phyloP scores from a whole-genome alignment of 371 early-diverging fungal species.

The Mucor saturninus region DNA sequence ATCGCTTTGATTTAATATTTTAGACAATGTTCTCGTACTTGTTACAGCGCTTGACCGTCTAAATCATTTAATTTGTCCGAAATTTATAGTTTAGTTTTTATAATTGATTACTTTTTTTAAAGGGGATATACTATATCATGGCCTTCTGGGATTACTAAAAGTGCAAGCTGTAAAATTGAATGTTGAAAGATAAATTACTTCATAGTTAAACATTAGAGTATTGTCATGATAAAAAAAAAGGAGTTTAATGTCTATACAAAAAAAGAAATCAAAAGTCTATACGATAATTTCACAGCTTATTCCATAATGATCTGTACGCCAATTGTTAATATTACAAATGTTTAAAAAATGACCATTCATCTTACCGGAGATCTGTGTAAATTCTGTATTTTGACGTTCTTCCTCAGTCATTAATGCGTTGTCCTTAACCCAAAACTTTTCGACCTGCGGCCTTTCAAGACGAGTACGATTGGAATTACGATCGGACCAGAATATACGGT shows the following conservation, averaged over 20 bases:
- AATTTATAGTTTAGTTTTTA: too few species aligned
- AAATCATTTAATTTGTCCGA: too few species aligned
- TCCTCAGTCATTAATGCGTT: slow-evolving; percentile 29
- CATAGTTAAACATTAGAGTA: too few species aligned
- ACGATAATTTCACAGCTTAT: slow-evolving; percentile 30
- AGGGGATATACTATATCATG: too few species aligned
- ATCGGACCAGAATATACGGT: slow-evolving; percentile 64
- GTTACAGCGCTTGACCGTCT: too few species aligned
- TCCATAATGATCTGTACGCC: slow-evolving; percentile 51
- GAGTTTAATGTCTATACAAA: not conserved
- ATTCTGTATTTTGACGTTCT: slow-evolving; percentile 23
- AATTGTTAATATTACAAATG: not conserved
- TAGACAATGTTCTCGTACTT: too few species aligned
- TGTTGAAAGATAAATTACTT: too few species aligned
- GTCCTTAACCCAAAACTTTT: slow-evolving; percentile 46
- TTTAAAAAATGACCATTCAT: not conserved
- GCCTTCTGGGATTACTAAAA: too few species aligned
- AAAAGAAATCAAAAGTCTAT: not conserved
- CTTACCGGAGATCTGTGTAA: slow-evolving; percentile 55
- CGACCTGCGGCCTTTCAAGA: slow-evolving; percentile 21
- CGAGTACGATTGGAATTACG: slow-evolving; percentile 9
- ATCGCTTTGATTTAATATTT: too few species aligned
- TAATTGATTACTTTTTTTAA: too few species aligned
- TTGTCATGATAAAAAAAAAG: too few species aligned
- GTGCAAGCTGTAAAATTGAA: too few species aligned